A percentile compares a stretch with the other conserved stretches of the same genome.
phyloP scores from a whole-genome alignment of 768 basidiomycete species.

The Bullera alba region DNA sequence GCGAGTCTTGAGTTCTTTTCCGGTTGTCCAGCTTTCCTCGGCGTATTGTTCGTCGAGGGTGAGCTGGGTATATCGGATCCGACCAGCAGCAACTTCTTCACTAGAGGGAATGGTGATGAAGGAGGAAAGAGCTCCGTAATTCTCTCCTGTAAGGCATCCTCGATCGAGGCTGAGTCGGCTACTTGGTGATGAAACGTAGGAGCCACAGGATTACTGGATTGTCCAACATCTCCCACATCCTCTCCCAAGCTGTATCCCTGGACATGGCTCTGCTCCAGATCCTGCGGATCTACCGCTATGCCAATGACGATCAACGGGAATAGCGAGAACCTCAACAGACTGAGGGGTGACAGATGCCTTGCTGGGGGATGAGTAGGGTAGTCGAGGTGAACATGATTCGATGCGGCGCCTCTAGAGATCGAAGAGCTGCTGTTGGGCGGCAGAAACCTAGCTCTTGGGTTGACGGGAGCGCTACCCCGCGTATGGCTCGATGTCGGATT shows the following conservation, averaged over 20 bases:
- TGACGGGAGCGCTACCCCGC: conserved; percentile 4
- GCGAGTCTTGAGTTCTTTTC: background rate
- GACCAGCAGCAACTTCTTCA: conserved; percentile 48
- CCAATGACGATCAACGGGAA: conserved; percentile 85
- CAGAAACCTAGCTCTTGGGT: conserved; percentile 58
- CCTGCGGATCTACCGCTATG: conserved; percentile 60
- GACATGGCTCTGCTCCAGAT: conserved; percentile 45
- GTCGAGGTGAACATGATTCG: conserved; percentile 72
- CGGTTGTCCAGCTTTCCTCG: conserved; percentile 18
- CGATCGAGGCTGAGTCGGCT: conserved; percentile 43
- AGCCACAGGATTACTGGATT: conserved; percentile 14
- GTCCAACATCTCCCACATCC: conserved; percentile 22
- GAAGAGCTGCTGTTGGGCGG: conserved; percentile 60
- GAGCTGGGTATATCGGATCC: conserved; percentile 13
- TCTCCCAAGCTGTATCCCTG: conserved; percentile 23
- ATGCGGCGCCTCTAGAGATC: conserved; percentile 48
- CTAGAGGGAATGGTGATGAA: conserved; percentile 65
- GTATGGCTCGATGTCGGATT: conserved; percentile 8
- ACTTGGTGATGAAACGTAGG: conserved; percentile 10
- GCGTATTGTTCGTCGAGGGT: conserved; percentile 44
- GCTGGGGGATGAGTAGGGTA: conserved; percentile 70
- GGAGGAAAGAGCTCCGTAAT: conserved; percentile 63
- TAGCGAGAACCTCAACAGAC: conserved; percentile 59
- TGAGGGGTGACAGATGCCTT: conserved; percentile 60
- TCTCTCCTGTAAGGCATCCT: conserved; percentile 60